These are phyloP conservation scores for Apiospora aurea DNA, from an alignment of 2,329 filamentous ascomycete genomes.

Conservation along the genomic window DNA sequence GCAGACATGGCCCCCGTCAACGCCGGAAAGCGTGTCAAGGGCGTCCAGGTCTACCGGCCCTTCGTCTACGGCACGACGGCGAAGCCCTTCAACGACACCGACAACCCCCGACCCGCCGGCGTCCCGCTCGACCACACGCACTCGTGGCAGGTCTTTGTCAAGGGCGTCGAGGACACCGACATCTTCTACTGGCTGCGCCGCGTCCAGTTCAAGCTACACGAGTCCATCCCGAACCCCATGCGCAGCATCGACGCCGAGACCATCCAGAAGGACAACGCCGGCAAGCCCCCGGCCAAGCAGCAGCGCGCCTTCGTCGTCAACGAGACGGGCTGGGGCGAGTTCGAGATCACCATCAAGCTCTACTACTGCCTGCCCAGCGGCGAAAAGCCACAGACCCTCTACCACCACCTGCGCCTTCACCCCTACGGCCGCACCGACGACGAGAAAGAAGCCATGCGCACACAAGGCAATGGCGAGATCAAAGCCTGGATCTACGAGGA, in stretches of 20 bases:
- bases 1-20: constrained; percentile 64
- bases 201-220: constrained; percentile 97
- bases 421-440: constrained; percentile 86
- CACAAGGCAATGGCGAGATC: constrained; percentile 69
- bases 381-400: constrained; percentile 95
- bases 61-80: constrained; percentile 84
- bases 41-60: constrained; percentile 68
- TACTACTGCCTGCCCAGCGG: constrained; percentile 88
- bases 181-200: constrained; percentile 96
- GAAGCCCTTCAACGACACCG: constrained; percentile 76
- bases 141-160: constrained; percentile 94
- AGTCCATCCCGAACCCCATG: constrained; percentile 91
- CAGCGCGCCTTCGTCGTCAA: constrained; percentile 72
- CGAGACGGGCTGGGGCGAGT: constrained; percentile 98
- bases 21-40: constrained; percentile 69
- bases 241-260: constrained; percentile 64
- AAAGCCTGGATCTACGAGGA: constrained; percentile 88
- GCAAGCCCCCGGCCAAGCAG: constrained; percentile 58
- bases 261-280: constrained; percentile 41
- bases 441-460: constrained; percentile 68
- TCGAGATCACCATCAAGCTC: constrained; percentile 93
- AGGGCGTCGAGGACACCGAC: constrained; percentile 86
- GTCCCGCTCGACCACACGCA: constrained; percentile 93
- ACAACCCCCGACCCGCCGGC: constrained; percentile 78
- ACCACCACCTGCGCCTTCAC: constrained; percentile 90